phyloP scores from a whole-genome alignment of 2,329 filamentous ascomycete species.

The Colletotrichum cordylinicola region DNA sequence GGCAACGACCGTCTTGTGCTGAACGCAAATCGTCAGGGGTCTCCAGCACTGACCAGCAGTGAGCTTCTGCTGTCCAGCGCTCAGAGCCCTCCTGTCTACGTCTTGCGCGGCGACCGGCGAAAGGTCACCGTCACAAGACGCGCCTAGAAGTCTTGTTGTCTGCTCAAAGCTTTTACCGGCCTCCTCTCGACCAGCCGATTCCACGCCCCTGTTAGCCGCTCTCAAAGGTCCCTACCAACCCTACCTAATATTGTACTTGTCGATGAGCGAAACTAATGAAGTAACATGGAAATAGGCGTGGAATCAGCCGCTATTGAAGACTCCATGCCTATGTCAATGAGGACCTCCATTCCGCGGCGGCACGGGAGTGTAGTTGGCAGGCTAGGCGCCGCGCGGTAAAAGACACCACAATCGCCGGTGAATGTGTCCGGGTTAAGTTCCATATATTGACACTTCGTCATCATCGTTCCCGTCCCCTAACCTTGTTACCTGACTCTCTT shows the following conservation, averaged over 20 bases:
- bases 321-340: background rate
- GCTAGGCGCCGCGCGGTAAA: background rate
- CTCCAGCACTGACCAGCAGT: background rate
- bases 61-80: background rate
- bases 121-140: background rate
- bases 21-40: background rate
- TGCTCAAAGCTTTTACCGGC: background rate
- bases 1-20: background rate
- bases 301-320: rapidly evolving
- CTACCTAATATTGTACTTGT: rapidly evolving
- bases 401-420: background rate
- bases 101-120: background rate
- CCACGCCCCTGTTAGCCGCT: background rate
- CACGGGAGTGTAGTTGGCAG: background rate
- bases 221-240: background rate
- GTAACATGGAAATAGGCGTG: rapidly evolving
- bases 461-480: rapidly evolving
- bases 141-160: background rate
- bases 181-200: background rate
- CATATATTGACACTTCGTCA: background rate
- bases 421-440: background rate
- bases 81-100: background rate
- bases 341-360: background rate
- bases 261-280: background rate
- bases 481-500: background rate